A percentile compares a stretch with the other conserved stretches of the same genome.
phyloP scores from a whole-genome alignment of 1,284 basidiomycete genomes.

The Sanghuangporus baumii region DNA sequence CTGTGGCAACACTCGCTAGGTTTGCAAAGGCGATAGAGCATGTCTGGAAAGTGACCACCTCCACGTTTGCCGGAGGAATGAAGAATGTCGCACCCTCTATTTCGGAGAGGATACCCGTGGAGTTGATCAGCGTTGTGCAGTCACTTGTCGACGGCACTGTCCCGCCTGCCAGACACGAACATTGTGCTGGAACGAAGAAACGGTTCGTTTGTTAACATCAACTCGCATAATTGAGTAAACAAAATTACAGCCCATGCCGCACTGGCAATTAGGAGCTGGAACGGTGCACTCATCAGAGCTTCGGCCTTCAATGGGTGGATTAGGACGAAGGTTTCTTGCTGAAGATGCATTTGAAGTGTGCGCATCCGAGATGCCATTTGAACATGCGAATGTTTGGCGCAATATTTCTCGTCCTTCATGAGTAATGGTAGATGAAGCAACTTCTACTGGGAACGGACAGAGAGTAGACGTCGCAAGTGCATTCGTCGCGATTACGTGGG shows the following conservation, averaged over 20 bases:
- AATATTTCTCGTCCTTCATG: not conserved
- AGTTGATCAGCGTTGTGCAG: not conserved
- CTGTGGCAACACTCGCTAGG: not conserved
- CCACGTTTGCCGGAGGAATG: not conserved
- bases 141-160: not conserved
- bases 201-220: not conserved
- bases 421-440: not conserved
- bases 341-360: not conserved
- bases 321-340: not conserved
- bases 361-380: no score
- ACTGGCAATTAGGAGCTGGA: not conserved
- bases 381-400: not conserved
- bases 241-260: not conserved
- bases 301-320: not conserved
- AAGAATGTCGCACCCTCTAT: not conserved
- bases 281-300: not conserved
- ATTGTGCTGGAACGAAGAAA: not conserved
- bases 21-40: not conserved
- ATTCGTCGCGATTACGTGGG: not conserved
- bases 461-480: not conserved
- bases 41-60: not conserved
- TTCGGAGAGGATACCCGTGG: not conserved
- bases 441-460: not conserved
- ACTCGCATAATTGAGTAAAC: not conserved
- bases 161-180: not conserved